Evolutionary conservation across 129 eudicot species (phyloP).

Genomic region (Saposhnikovia divaricata): DNA sequence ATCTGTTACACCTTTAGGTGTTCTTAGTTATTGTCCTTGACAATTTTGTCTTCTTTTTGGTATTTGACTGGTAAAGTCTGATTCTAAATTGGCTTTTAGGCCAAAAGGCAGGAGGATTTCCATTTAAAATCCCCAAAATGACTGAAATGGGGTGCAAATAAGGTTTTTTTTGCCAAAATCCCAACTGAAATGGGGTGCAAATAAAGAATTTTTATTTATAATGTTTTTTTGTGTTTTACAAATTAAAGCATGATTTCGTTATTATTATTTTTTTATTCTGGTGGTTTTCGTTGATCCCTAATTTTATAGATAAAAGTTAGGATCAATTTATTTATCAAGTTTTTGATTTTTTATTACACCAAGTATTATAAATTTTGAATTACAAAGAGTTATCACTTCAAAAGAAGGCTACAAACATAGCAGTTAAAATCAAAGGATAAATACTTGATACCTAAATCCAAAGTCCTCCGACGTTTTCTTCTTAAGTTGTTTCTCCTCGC

Average conservation of each 20-base stretch:
- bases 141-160: neutral
- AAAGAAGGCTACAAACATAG: neutral
- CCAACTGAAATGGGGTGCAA: no score
- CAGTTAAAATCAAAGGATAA: neutral
- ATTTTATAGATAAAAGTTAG: no score
- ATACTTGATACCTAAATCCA: neutral
- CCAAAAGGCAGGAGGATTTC: neutral
- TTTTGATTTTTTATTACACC: no score
- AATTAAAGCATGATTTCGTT: no score
- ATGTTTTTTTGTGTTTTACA: no score
- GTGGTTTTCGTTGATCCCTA: no score
- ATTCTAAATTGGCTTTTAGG: neutral
- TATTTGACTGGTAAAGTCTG: neutral
- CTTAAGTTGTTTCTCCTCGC: neutral
- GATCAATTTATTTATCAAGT: no score
- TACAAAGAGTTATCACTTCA: no score
- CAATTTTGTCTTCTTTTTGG: neutral
- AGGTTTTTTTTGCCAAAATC: neutral
- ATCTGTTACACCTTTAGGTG: neutral
- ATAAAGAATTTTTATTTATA: no score
- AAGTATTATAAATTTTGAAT: no score
- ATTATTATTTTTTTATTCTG: no score
- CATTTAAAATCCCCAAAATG: neutral
- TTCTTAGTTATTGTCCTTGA: constrained; percentile 9
- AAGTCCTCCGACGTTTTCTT: neutral